A percentile compares a stretch with the other conserved stretches of the same genome.
These are phyloP conservation scores for Stachybotrys chlorohalonatus DNA, from an alignment of 2,329 filamentous ascomycete genomes.

Conservation along the genomic window DNA sequence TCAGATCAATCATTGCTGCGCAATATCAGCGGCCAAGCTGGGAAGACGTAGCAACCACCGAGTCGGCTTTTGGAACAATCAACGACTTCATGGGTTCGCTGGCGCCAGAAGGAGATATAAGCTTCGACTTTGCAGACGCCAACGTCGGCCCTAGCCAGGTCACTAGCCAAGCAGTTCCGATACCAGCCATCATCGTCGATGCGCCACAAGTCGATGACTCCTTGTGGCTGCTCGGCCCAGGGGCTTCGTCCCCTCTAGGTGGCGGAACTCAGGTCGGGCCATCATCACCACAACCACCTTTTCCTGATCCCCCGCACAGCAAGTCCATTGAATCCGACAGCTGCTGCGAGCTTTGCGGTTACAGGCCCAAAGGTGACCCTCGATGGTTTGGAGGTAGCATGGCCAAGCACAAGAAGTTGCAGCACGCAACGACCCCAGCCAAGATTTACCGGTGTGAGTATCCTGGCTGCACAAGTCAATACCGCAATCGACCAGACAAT, in stretches of 20 bases:
- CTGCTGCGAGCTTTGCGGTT: constrained; percentile 43
- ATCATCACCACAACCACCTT: constrained; percentile 14
- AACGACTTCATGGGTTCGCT: not conserved
- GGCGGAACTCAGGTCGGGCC: constrained; percentile 5
- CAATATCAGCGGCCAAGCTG: not conserved
- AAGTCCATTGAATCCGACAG: constrained; percentile 32
- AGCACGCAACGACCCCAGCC: constrained; percentile 39
- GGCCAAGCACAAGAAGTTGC: constrained; percentile 47
- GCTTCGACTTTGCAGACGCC: not conserved
- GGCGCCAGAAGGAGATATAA: not conserved
- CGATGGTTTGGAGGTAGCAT: constrained; percentile 50
- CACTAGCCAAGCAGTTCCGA: not conserved
- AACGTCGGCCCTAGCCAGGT: not conserved
- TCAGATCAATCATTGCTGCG: constrained; percentile 26
- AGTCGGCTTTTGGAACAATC: not conserved
- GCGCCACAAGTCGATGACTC: not conserved
- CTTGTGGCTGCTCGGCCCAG: not conserved
- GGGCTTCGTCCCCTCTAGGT: not conserved
- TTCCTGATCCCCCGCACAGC: constrained; percentile 5
- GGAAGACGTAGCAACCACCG: not conserved
- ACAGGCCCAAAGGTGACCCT: constrained; percentile 46
- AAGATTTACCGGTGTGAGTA: constrained; percentile 44
- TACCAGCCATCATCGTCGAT: not conserved
- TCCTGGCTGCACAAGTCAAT: constrained; percentile 45
- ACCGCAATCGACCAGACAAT: constrained; percentile 47